phyloP scores from a whole-genome alignment of 495 filamentous ascomycete species.

The Xanthoparmelia taractica region DNA sequence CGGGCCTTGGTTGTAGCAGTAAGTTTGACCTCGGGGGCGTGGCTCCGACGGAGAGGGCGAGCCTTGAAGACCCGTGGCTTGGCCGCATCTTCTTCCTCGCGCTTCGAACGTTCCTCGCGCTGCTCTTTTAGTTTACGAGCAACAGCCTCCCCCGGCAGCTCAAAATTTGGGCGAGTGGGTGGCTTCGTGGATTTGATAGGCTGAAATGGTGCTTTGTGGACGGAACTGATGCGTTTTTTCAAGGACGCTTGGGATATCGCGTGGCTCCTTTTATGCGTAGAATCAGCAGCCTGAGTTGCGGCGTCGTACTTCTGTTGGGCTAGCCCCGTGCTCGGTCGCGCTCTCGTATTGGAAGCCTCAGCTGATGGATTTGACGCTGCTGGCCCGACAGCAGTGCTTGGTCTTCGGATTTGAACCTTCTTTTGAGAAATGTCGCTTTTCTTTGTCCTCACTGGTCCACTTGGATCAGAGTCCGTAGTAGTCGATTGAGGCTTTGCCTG shows the following conservation, averaged over 20 bases:
- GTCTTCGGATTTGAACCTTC: background rate
- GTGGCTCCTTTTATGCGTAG: background rate
- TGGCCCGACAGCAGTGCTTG: background rate
- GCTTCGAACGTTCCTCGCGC: slow-evolving; percentile 54
- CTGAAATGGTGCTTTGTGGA: slow-evolving; percentile 35
- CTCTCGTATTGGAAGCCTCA: background rate
- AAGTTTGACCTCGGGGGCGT: slow-evolving; percentile 32
- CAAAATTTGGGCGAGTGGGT: slow-evolving; percentile 56
- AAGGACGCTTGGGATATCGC: background rate
- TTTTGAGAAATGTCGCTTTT: background rate
- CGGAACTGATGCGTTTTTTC: slow-evolving; percentile 29
- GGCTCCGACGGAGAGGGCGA: slow-evolving; percentile 45
- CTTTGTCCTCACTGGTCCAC: slow-evolving; percentile 1
- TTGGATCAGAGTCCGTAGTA: background rate
- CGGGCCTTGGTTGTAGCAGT: slow-evolving; percentile 54
- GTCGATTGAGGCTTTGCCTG: slow-evolving; percentile 6
- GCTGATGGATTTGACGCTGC: slow-evolving; percentile 5
- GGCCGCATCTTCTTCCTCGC: slow-evolving; percentile 43
- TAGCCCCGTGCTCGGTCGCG: background rate
- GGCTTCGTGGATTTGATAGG: slow-evolving; percentile 51
- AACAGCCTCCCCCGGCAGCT: slow-evolving; percentile 65
- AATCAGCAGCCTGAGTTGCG: background rate
- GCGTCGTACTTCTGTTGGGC: background rate
- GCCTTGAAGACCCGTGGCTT: slow-evolving; percentile 58
- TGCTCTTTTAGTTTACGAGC: slow-evolving; percentile 61